Base-by-base conservation (phyloP, 495 filamentous ascomycete genomes). In the Zalerion maritima region DNA sequence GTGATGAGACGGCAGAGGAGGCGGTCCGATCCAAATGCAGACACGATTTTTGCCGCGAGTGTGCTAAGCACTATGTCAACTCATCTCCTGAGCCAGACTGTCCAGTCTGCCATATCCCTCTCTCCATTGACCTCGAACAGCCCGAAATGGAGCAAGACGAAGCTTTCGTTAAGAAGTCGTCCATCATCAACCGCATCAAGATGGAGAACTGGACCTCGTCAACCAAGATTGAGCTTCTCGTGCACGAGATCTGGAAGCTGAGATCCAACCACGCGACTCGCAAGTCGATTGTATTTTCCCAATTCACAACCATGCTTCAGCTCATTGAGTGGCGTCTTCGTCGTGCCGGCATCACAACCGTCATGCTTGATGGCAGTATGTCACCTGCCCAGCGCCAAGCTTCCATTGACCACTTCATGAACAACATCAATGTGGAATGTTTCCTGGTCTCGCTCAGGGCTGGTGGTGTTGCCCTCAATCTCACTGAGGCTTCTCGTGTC, bases 171-270 rank as follows among this genome's bases (percentile, higher is more conserved):
- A 94, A 94, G 67, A 92, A 92, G 50, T 80, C 71, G 4, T 89
- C 81, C 6, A 96, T 97, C 52, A 92, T 94, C 60, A 94, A 93
- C 50, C 78, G 89, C 22, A 94, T 96, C 47, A 76, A 81, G 45
- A 94, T 94, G 87, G 80, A 86, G 38, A 74, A 92, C 40, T 97
- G 89, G 89, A 92, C 82, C 1, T 91, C 82, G 1, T 93, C 84
- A 2, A 92, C 87, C 24, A 97, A 97, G 58, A 97, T 97, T 39
- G 89, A 97, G 60, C 76, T 86, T 45, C 68, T 96, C 8, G 74
- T 96, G 9, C 87, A 94, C 38, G 85, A 94, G 38, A 71, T 97
- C 1, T 84, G 86, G 59, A 74, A 78, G 46, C 62, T 94, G 30
- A 67, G 89, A 36, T 86, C 72, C 29, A 80, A 86, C 52, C 92